These are phyloP conservation scores for Trichoderma breve DNA, from an alignment of 2,329 filamentous ascomycete genomes.

Conservation along the genomic window DNA sequence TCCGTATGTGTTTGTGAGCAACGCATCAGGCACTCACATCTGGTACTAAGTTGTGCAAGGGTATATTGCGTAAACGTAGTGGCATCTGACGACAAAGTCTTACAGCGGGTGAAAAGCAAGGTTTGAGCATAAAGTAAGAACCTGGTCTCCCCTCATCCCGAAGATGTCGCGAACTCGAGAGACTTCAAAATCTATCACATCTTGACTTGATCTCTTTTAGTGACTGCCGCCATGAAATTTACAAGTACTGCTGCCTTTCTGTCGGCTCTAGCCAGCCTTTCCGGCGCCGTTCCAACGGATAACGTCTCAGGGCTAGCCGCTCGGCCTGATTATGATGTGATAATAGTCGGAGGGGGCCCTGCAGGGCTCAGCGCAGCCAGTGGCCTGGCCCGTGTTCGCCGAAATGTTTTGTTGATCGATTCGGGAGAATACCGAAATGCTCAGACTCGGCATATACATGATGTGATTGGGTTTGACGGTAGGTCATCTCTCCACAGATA, in stretches of 20 bases:
- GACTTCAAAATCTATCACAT: neutral
- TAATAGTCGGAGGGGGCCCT: conserved; percentile 58
- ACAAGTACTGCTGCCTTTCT: neutral
- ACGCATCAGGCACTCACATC: neutral
- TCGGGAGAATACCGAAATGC: conserved; percentile 58
- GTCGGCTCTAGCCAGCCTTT: neutral
- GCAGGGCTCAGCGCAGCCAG: conserved; percentile 54
- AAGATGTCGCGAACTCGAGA: neutral
- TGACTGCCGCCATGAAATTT: neutral
- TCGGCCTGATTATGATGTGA: conserved; percentile 47
- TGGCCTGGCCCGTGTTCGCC: conserved; percentile 56
- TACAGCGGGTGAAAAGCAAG: neutral
- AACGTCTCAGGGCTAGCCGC: neutral
- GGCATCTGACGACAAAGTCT: neutral
- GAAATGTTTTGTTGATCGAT: conserved; percentile 56
- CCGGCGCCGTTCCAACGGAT: neutral
- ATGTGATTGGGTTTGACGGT: conserved; percentile 61
- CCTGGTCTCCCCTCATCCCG: neutral
- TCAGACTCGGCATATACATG: conserved; percentile 58
- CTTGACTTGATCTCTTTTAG: neutral
- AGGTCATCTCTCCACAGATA: conserved; percentile 11
- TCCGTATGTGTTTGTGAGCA: neutral
- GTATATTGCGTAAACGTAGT: neutral
- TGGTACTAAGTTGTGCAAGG: neutral
- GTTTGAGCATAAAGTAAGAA: conserved; percentile 1